Evolutionary conservation across 495 filamentous ascomycete species (phyloP).

Genomic region (Penicillium daleae): DNA sequence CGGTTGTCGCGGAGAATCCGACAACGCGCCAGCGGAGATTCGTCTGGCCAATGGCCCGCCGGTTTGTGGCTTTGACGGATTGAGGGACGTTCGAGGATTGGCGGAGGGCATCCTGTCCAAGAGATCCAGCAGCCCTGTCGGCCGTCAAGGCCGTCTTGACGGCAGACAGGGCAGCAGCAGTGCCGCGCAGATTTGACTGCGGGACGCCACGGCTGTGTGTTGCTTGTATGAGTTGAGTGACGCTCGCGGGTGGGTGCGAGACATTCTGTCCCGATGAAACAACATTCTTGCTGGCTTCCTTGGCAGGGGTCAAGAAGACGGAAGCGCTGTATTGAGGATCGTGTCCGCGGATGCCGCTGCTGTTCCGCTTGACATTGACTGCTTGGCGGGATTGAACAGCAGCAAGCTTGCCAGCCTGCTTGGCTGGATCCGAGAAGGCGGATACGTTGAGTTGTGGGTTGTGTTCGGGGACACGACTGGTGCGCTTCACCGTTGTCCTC

Average conservation of each 20-base stretch:
- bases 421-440: neutral
- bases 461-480: neutral
- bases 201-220: neutral
- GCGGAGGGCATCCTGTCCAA: neutral
- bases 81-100: neutral
- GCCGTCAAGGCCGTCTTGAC: neutral
- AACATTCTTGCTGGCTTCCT: conserved; percentile 1
- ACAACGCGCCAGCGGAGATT: conserved; percentile 10
- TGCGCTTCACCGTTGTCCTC: conserved; percentile 8
- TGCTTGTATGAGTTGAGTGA: neutral
- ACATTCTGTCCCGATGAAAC: neutral
- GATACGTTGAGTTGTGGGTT: neutral
- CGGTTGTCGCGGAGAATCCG: conserved; percentile 8
- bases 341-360: conserved; percentile 7
- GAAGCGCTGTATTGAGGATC: neutral
- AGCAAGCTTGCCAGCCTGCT: neutral
- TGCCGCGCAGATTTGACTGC: neutral
- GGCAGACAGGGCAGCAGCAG: neutral
- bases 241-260: neutral
- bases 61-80: neutral
- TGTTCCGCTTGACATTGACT: neutral
- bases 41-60: conserved; percentile 2
- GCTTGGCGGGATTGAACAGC: neutral
- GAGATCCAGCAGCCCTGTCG: neutral
- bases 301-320: neutral